phyloP scores from a whole-genome alignment of 2,329 filamentous ascomycete genomes.

The Thermomyces lanuginosus region DNA sequence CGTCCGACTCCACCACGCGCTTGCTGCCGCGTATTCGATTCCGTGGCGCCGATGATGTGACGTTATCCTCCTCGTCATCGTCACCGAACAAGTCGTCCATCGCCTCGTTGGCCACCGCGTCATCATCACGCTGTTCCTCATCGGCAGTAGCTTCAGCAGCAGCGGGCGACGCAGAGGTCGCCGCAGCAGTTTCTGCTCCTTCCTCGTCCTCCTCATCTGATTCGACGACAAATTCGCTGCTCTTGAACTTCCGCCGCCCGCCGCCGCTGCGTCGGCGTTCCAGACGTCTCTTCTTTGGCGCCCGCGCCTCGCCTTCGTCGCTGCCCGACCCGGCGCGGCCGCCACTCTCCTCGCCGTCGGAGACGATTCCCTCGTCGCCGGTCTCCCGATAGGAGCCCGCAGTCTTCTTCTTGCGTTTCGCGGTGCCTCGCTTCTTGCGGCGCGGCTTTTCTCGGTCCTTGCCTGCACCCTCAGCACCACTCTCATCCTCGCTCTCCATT shows the following conservation, averaged over 20 bases:
- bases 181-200: constrained; percentile 23
- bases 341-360: constrained; percentile 12
- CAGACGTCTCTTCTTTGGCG: constrained; percentile 42
- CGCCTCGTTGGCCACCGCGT: constrained; percentile 11
- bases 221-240: constrained; percentile 65
- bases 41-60: constrained; percentile 1
- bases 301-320: constrained; percentile 22
- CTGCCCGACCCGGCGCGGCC: constrained; percentile 16
- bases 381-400: constrained; percentile 44
- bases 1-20: constrained; percentile 8
- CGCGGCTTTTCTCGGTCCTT: too few relatives aligned
- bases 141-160: too few relatives aligned
- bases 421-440: too few relatives aligned
- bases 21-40: constrained; percentile 4
- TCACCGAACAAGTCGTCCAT: constrained; percentile 25
- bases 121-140: too few relatives aligned
- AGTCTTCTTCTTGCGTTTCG: constrained; percentile 51
- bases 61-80: constrained; percentile 8
- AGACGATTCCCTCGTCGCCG: constrained; percentile 27
- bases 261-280: constrained; percentile 32
- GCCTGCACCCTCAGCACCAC: too few relatives aligned
- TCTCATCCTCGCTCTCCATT: constrained; percentile 65
- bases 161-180: constrained; percentile 13
- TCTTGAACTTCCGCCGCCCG: constrained; percentile 57
- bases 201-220: constrained; percentile 41